These are phyloP conservation scores for Kingdonia uniflora DNA, from an alignment of 164 flowering plant species.

Conservation along the genomic window DNA sequence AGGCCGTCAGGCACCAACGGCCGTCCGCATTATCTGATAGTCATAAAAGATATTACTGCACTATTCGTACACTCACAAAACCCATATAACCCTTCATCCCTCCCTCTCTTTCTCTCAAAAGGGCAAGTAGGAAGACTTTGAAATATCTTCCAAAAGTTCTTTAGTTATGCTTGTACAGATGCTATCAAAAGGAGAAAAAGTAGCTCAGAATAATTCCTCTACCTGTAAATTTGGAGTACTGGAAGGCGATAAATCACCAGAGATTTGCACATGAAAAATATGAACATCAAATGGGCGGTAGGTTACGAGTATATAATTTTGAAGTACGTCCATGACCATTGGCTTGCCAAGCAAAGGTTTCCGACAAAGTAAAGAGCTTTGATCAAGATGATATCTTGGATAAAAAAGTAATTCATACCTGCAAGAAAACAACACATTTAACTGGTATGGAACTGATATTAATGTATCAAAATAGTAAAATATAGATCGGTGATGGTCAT, in stretches of 20 bases:
- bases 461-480: too few relatives aligned
- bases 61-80: too few relatives aligned
- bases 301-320: constrained; percentile 83
- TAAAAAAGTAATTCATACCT: constrained; percentile 96
- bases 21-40: too few relatives aligned
- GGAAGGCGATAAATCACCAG: constrained; percentile 73
- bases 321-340: constrained; percentile 93
- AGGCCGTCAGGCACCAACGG: too few relatives aligned
- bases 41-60: too few relatives aligned
- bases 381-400: constrained; percentile 97
- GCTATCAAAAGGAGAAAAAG: constrained; percentile 1
- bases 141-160: too few relatives aligned
- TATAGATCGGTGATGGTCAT: too few relatives aligned
- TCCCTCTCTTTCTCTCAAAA: too few relatives aligned
- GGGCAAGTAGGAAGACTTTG: too few relatives aligned
- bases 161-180: too few relatives aligned
- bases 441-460: too few relatives aligned
- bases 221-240: constrained; percentile 79
- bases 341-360: constrained; percentile 79
- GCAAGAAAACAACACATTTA: constrained; percentile 16
- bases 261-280: constrained; percentile 65
- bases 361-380: constrained; percentile 83
- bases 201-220: constrained; percentile 14
- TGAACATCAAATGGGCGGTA: constrained; percentile 95
- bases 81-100: too few relatives aligned